Percentiles rank a stretch among this genome's conserved stretches.
Evolutionary conservation across 164 flowering plant genomes (phyloP).

Genomic region (Berberis vulgaris): DNA sequence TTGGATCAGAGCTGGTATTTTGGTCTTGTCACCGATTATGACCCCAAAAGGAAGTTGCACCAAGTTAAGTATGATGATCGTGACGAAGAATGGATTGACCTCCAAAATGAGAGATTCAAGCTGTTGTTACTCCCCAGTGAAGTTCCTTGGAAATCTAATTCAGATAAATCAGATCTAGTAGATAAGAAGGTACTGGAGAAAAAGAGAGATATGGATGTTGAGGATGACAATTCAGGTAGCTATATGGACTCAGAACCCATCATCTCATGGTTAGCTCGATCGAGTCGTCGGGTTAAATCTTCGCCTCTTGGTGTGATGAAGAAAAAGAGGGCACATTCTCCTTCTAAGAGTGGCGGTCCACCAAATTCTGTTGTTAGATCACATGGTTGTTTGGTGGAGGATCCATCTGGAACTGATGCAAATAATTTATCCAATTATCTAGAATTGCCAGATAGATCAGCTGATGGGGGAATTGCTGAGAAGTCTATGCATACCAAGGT

Average conservation of each 20-base stretch:
- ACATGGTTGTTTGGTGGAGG: conserved; percentile 11
- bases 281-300: conserved; percentile 44
- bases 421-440: conserved; percentile 12
- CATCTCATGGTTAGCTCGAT: conserved; percentile 78
- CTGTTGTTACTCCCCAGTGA: conserved; percentile 76
- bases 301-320: conserved; percentile 31
- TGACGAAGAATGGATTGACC: conserved; percentile 92
- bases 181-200: conserved; percentile 6
- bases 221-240: conserved; percentile 34
- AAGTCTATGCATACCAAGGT: conserved; percentile 11
- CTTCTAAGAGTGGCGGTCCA: conserved; percentile 5
- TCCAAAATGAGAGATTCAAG: conserved; percentile 73
- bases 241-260: conserved; percentile 81
- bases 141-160: conserved; percentile 42
- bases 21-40: conserved; percentile 72
- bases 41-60: conserved; percentile 57
- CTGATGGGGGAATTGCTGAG: conserved; percentile 15
- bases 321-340: conserved; percentile 28
- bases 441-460: conserved; percentile 12
- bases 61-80: conserved; percentile 94
- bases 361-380: conserved; percentile 12
- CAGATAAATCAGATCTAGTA: conserved; percentile 17
- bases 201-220: conserved; percentile 12
- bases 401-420: conserved; percentile 12
- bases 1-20: conserved; percentile 89